Evolutionary conservation across 306 rosid genomes (phyloP).

Genomic region (Trifolium fragiferum): DNA sequence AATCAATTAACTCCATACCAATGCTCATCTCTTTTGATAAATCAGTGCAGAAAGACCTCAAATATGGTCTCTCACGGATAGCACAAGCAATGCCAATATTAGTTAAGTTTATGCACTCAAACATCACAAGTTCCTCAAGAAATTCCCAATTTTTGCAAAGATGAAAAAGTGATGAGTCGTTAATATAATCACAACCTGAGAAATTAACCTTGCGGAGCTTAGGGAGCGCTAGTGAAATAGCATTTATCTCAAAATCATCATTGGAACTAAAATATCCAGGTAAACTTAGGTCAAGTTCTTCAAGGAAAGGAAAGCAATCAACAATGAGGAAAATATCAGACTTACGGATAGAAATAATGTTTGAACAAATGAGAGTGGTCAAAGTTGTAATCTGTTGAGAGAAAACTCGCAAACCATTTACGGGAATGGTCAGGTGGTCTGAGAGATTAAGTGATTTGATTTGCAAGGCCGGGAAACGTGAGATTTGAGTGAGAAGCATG

Average conservation of each 20-base stretch:
- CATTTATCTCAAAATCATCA: neutral
- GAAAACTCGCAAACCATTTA: slow-evolving; percentile 44
- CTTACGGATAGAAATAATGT: slow-evolving; percentile 25
- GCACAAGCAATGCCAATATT: slow-evolving; percentile 50
- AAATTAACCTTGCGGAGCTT: slow-evolving; percentile 58
- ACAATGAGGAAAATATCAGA: slow-evolving; percentile 45
- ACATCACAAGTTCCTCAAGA: neutral
- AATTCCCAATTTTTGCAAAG: slow-evolving; percentile 48
- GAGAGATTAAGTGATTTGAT: slow-evolving; percentile 50
- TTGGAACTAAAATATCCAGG: too few species aligned
- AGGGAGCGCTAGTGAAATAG: slow-evolving; percentile 23
- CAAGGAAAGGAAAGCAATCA: slow-evolving; percentile 51
- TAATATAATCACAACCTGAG: slow-evolving; percentile 56
- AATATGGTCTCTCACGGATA: slow-evolving; percentile 40
- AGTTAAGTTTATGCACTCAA: slow-evolving; percentile 42
- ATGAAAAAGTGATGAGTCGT: slow-evolving; percentile 43
- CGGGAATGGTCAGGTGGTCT: slow-evolving; percentile 15
- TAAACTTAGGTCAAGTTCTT: slow-evolving; percentile 51
- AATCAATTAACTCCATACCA: neutral
- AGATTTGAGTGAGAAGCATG: slow-evolving; percentile 47
- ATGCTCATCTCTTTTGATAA: too few species aligned
- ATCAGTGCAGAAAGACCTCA: slow-evolving; percentile 37
- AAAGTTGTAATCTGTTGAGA: slow-evolving; percentile 40
- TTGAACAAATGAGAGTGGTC: slow-evolving; percentile 50
- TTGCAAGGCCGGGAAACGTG: slow-evolving; percentile 33